phyloP scores from a whole-genome alignment of 371 early-diverging fungal genomes.

The Mucor velutinosus region DNA sequence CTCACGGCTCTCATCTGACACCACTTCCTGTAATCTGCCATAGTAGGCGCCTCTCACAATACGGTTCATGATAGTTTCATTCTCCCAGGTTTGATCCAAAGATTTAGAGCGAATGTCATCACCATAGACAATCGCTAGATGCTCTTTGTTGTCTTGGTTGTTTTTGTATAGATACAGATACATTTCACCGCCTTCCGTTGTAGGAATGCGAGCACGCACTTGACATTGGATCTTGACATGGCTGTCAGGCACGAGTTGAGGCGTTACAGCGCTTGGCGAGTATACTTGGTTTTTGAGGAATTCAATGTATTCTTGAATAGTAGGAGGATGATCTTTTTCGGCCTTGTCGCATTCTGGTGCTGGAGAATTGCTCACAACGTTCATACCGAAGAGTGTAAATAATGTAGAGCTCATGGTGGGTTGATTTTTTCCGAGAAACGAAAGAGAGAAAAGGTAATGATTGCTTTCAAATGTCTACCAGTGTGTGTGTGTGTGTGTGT shows the following conservation, averaged over 20 bases:
- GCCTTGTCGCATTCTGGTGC: constrained; percentile 3
- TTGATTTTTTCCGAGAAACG: not conserved
- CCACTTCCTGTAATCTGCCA: constrained; percentile 58
- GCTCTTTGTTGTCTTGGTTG: constrained; percentile 84
- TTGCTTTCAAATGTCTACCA: not conserved
- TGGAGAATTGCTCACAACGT: constrained; percentile 40
- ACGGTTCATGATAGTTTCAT: constrained; percentile 80
- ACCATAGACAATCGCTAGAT: constrained; percentile 93
- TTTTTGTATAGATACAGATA: constrained; percentile 87
- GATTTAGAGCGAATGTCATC: constrained; percentile 71
- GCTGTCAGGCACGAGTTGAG: constrained; percentile 28
- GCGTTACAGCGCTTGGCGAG: constrained; percentile 48
- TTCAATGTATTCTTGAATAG: constrained; percentile 47
- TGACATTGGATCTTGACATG: constrained; percentile 61
- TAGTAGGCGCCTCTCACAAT: constrained; percentile 79
- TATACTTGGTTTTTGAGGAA: constrained; percentile 52
- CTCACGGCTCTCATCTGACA: constrained; percentile 42
- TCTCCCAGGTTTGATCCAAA: constrained; percentile 65
- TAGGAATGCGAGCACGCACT: constrained; percentile 88
- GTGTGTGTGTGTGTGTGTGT: not conserved
- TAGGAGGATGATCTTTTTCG: constrained; percentile 31
- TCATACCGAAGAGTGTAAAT: constrained; percentile 57
- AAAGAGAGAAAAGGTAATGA: not conserved
- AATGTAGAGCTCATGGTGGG: constrained; percentile 28
- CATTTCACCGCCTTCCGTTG: constrained; percentile 80